Evolutionary conservation across 2,329 filamentous ascomycete genomes (phyloP).

Genomic region (Diaporthe amygdali): DNA sequence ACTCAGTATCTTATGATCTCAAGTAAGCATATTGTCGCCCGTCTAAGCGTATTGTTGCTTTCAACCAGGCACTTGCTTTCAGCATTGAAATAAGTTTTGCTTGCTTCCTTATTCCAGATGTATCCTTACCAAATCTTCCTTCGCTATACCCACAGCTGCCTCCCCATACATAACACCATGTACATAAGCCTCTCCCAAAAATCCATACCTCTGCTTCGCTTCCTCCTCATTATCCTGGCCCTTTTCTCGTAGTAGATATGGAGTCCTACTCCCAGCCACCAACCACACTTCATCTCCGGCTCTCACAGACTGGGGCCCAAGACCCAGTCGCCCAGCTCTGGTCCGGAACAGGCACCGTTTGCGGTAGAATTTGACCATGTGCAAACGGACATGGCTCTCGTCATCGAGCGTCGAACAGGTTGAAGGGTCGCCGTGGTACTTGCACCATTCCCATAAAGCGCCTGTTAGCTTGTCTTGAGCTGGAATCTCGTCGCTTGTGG

Average conservation of each 20-base stretch:
- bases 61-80: too few species aligned
- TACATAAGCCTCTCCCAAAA: slow-evolving; percentile 3
- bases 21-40: not conserved
- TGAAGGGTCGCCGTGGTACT: slow-evolving; percentile 3
- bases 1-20: not conserved
- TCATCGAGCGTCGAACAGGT: not conserved
- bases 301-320: slow-evolving; percentile 8
- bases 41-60: too few species aligned
- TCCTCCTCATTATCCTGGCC: not conserved
- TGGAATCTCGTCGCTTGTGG: slow-evolving; percentile 8
- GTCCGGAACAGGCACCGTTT: slow-evolving; percentile 16
- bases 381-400: not conserved
- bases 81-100: not conserved
- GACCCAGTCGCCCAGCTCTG: not conserved
- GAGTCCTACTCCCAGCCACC: slow-evolving; percentile 2
- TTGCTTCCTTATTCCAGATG: not conserved
- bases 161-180: slow-evolving; percentile 17
- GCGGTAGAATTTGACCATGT: slow-evolving; percentile 1
- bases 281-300: slow-evolving; percentile 2
- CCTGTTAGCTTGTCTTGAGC: not conserved
- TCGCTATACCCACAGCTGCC: not conserved
- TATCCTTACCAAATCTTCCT: not conserved
- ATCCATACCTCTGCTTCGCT: not conserved
- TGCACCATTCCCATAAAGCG: not conserved
- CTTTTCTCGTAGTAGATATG: not conserved